Evolutionary conservation across 768 basidiomycete species (phyloP).

Genomic region (Auricularia sp.): DNA sequence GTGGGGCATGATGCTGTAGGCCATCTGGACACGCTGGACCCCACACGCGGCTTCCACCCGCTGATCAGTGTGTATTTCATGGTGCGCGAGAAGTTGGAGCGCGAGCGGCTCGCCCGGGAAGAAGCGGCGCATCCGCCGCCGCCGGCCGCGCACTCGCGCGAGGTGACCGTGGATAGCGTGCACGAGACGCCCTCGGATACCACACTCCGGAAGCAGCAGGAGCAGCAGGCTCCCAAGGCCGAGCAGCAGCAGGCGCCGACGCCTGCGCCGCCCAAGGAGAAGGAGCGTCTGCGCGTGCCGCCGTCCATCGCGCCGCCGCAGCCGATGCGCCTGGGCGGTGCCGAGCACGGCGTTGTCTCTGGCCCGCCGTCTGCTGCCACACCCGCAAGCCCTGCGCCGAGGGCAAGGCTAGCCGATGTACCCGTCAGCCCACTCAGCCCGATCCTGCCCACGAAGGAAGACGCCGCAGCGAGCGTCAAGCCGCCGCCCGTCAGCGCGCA

Average conservation of each 20-base stretch:
- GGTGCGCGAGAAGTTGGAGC: conserved; percentile 88
- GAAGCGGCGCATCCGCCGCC: not conserved
- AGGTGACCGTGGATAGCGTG: not conserved
- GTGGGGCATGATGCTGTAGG: too few relatives aligned
- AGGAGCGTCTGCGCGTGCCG: not conserved
- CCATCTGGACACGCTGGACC: conserved; percentile 38
- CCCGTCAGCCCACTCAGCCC: not conserved
- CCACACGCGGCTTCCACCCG: conserved; percentile 88
- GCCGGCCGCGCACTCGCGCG: not conserved
- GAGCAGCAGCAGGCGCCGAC: not conserved
- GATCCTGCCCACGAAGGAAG: not conserved
- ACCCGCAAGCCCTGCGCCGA: not conserved
- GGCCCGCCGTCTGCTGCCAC: not conserved
- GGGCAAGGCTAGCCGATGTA: not conserved
- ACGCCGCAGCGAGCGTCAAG: not conserved
- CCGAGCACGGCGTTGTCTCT: not conserved
- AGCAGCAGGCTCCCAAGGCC: too few relatives aligned
- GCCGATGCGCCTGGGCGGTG: not conserved
- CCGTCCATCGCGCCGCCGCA: not conserved
- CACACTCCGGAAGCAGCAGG: too few relatives aligned
- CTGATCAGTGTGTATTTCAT: conserved; percentile 95
- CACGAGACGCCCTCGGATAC: not conserved
- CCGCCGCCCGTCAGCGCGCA: not conserved
- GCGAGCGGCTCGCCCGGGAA: conserved; percentile 47
- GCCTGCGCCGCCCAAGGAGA: not conserved